Evolutionary conservation across 2,329 filamentous ascomycete genomes (phyloP), one percentile per base, ranked within the genome.

Genomic region (Ampelomyces quisqualis): DNA sequence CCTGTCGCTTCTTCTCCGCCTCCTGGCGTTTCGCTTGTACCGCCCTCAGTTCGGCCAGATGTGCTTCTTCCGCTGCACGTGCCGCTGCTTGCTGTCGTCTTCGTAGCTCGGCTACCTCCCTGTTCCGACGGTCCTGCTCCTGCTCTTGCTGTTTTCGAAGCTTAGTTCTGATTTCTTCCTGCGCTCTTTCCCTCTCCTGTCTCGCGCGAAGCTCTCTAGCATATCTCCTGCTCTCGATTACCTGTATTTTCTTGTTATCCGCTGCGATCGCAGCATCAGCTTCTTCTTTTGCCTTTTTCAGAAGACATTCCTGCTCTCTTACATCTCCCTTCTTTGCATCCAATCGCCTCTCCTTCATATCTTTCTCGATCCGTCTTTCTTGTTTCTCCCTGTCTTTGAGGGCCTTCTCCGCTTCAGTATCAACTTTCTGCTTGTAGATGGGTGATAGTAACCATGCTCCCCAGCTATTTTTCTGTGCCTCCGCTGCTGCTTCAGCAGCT

Each of bases 381-480:
- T 64, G 57, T 20, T 53, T 60, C 17, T 47, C 43, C 19, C 52
- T 61, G 23, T 62, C 61, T 39, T 68, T 68, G 3, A 37, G 48
- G 41, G 38, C 57, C 38, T 64, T 70, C 30, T 63, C 58, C 13
- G 67, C 60, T n/a, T 68, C 64, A 13, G 40, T 59, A 2, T 64
- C 58, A 34, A 53, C 49, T 28, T 19, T 17, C 42, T 49, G 53
- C 37, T 60, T 64, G 40, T 50, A 58, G 32, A 68, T 37, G 17
- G 53, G 49, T 19, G 60, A 66, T 18, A 67, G 19, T 7, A 49
- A 26, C 35, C 48, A 55, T 31, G 53, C 43, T 7, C 41, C 35
- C 65, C 60, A 69, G 45, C 58, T 65, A 22, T 65, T 66, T 42
- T 57, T 61, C 35, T 38, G 29, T 46, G 59, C 62, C 23, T 63